Base-by-base conservation (phyloP, 768 basidiomycete species). In the Amanita subjunquillea region DNA sequence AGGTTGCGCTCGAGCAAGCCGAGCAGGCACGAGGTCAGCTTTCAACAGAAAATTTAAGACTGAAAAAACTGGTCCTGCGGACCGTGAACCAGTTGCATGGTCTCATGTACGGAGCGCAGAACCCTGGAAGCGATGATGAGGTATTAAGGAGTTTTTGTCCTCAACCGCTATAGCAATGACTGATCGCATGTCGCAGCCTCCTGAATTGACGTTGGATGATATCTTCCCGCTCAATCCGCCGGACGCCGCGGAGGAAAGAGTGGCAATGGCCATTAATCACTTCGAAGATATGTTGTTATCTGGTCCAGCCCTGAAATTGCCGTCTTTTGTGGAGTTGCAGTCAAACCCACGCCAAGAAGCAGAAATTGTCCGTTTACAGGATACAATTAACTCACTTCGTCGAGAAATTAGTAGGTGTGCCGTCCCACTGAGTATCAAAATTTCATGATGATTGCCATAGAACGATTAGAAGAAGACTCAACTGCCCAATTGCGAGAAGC, bases 1-100 rank as follows among this genome's bases (percentile, higher is more conserved):
- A 91, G 56, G 66, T 76, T 29, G 82, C 87, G 5, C 69, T 91
- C 32, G 82, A 84, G 44, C 78, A 91, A 57, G 82, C 87, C 0
- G 88, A 91, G 62, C 72, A 73, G 48, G 79, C 85, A 0, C 72
- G 85, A 37, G 68, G 68, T 22, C 76, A 76, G 41, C 74, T 91
- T 17, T 64, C 70, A 29, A 78, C 82, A 36, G 87, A 92, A 62
- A 89, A 85, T 50, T 61, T 74, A 30, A 69, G 71, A 34, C 71
- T 91, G 34, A 78, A 79, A 50, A 76, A 73, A 29, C 65, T 88
- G 25, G 62, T 87, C 3, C 60, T 92, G 47, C 72, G 72, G 37
- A 71, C 78, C 5, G 78, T 82, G 34, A 89, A 90, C 58, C 81
- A 83, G 54, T 62, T 87, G 15, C 81, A 85, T 61, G 65, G 71